phyloP scores from a whole-genome alignment of 202 grass and related monocot genomes.

The Eragrostis tef region DNA sequence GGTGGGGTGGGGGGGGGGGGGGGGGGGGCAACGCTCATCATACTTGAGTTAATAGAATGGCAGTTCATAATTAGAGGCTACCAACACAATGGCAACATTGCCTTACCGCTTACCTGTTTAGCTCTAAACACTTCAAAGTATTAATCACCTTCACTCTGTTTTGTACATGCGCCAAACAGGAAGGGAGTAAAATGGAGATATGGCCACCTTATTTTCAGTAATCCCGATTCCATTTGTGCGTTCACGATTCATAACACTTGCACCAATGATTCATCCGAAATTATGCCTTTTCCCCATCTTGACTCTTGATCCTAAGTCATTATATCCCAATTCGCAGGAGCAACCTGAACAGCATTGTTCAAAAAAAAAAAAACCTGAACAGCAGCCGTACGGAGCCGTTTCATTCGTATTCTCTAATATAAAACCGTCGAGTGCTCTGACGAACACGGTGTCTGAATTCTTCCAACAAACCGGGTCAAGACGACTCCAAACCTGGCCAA shows the following conservation, averaged over 20 bases:
- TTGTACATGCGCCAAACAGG: too few relatives aligned
- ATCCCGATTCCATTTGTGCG: neutral
- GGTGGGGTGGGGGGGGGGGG: too few relatives aligned
- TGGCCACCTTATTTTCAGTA: neutral
- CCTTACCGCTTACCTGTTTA: too few relatives aligned
- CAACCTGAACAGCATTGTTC: neutral
- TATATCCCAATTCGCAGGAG: neutral
- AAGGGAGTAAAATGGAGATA: too few relatives aligned
- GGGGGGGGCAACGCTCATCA: too few relatives aligned
- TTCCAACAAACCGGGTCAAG: constrained; percentile 29
- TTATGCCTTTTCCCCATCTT: neutral
- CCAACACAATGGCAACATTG: too few relatives aligned
- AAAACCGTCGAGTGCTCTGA: neutral
- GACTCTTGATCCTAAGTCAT: neutral
- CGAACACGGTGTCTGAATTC: neutral
- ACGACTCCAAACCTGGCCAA: neutral
- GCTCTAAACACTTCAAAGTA: too few relatives aligned
- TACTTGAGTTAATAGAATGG: too few relatives aligned
- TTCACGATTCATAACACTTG: neutral
- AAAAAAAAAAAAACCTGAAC: too few relatives aligned
- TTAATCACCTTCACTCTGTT: too few relatives aligned
- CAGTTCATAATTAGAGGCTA: too few relatives aligned
- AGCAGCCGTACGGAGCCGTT: too few relatives aligned
- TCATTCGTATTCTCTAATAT: constrained; percentile 16
- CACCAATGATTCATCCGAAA: neutral